These are phyloP conservation scores for Selenicereus undatus DNA, from an alignment of 148 eudicot species.

Conservation along the genomic window DNA sequence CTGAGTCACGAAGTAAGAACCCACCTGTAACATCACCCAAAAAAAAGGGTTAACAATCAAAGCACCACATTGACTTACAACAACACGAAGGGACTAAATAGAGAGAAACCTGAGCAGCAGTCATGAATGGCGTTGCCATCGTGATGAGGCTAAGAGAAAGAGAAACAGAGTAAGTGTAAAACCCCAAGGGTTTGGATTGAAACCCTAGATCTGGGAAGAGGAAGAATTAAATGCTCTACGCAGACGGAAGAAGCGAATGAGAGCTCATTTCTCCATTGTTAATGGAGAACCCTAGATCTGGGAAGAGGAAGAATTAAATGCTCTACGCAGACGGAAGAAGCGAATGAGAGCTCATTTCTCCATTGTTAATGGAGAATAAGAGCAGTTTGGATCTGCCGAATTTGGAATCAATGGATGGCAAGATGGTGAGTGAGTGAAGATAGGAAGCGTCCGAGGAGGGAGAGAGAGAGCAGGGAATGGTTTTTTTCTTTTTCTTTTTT, in stretches of 20 bases:
- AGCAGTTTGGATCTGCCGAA: background rate
- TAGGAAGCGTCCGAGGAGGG: background rate
- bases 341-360: background rate
- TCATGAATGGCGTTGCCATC: conserved; percentile 68
- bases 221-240: too few relatives aligned
- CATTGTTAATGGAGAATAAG: background rate
- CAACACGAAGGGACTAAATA: background rate
- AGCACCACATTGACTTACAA: background rate
- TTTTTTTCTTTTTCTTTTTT: too few relatives aligned
- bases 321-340: background rate
- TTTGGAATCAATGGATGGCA: background rate
- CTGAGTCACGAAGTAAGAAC: conserved; percentile 84
- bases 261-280: conserved; percentile 4
- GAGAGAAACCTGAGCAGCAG: conserved; percentile 62
- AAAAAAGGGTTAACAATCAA: background rate
- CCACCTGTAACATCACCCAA: conserved; percentile 47
- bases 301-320: background rate
- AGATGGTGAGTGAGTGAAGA: background rate
- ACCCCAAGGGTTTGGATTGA: conserved; percentile 40
- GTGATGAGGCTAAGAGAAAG: background rate
- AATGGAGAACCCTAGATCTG: conserved; percentile 34
- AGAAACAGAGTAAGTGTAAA: background rate
- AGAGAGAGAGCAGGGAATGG: background rate
- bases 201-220: conserved; percentile 41
- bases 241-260: background rate